Evolutionary conservation across 140 eudicot species (phyloP), one percentile per base, ranked within the genome.

Genomic region (Flaveria floridana): DNA sequence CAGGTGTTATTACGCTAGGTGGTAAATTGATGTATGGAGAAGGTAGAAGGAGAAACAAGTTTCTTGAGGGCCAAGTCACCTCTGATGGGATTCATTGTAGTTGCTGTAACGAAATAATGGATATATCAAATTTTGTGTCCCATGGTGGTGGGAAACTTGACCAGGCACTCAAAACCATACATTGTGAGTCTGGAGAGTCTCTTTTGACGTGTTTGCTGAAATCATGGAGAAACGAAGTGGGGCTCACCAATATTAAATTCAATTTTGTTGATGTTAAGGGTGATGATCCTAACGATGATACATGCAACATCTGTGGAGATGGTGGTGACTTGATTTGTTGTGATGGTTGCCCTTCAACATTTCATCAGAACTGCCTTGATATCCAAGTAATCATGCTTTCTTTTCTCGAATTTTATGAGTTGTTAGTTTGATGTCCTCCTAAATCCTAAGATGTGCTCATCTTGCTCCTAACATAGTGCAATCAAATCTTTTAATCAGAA

Each of bases 281-380:
- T 57, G 96, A 79, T 56, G 99, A 95, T 75, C 97, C 96, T 61
- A 85, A 89, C 80, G 99, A 95, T 77, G 99, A 95, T 71, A 95
- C 97, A 4, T 95, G 99, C 78, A 89, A 84, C 74, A 79, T 91
- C 26, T 95, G 99, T 58, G 99, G 92, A 41, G 99, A 95, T 84
- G 99, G 99, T 62, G 99, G 99, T 39, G 85, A 95, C 67, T 83
- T 95, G 85, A 82, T 91, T 62, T 95, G 99, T 72, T 95, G 99
- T 76, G 99, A 95, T 76, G 81, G 97, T 52, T 95, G 99, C 61
- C 99, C 99, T 10, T 91, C 99, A 16, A 91, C 99, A 12, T 95
- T 95, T 57, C 97, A 95, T 73, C 86, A 84, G 56, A 80, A 83
- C 86, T 95, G 99, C 83, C 80, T 88, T 26, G 83, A 74, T 80